Evolutionary conservation across 169 alveolate species (phyloP), one percentile per base, ranked within the genome.

Genomic region (Neospora caninum): DNA sequence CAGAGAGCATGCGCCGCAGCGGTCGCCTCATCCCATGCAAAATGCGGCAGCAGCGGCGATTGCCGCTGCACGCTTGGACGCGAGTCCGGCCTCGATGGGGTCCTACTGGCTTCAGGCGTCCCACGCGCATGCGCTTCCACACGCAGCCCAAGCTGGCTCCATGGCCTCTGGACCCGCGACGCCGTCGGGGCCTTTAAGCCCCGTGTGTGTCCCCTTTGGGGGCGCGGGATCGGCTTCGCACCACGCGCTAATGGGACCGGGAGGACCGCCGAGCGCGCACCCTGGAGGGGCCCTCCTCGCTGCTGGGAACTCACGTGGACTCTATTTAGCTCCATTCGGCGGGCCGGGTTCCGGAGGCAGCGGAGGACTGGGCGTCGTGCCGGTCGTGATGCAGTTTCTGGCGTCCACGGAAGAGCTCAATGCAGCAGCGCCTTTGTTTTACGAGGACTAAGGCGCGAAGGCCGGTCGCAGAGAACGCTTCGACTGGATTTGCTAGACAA

Each of bases 391-490:
- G 86, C 86, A 78, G 38, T 86, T 86, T 43, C 13, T 20, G 16
- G 92, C 92, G 36, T 45, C 92, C 31, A 41, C 78, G n/a, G 92
- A 86, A 25, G 92, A 86, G 42, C 45, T 86, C 43, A 86, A 53
- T 38, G 92, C 92, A 41, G 92, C 92, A n/a, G 92, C 92, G 25
- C 92, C 92, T n/a, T 43, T 41, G 70, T 86, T 86, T 43, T 86
- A 86, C 78, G 92, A 86, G 31, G 92, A 86, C 49, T 86, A 38
- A 49, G 73, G 86, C 7, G 25, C 83, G 27, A 10, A 25, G n/a
- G 25, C 4, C 4, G 73, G 31, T 22, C 31, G 73, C n/a, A 64
- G n/a, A 64, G 73, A 64, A 64, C 31, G 73, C 31, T 16, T 1
- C 73, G 73, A 64, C 73, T 64, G 16, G 73, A 16, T 64, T 27